Evolutionary conservation across 2,329 filamentous ascomycete genomes (phyloP).

Genomic region (Aspergillus cejpii): DNA sequence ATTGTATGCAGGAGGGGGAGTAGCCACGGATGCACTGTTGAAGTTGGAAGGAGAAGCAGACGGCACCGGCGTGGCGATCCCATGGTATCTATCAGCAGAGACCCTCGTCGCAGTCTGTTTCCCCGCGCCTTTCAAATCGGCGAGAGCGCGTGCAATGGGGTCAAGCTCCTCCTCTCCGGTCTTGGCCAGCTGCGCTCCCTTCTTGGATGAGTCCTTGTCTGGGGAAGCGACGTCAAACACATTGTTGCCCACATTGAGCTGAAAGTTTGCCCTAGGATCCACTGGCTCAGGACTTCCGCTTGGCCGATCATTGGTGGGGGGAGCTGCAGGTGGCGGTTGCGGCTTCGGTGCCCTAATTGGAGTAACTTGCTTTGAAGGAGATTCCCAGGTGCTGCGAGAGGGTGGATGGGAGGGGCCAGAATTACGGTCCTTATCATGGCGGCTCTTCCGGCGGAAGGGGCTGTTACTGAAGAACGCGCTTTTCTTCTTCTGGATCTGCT

Average conservation of each 20-base stretch:
- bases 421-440: constrained; percentile 58
- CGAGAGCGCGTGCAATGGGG: constrained; percentile 85
- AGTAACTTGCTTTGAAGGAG: constrained; percentile 38
- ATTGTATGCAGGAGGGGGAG: constrained; percentile 83
- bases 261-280: constrained; percentile 85
- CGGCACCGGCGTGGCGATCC: constrained; percentile 74
- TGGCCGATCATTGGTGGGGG: constrained; percentile 18
- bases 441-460: constrained; percentile 88
- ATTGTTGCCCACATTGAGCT: constrained; percentile 90
- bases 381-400: constrained; percentile 50
- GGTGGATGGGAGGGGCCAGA: constrained; percentile 32
- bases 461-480: constrained; percentile 91
- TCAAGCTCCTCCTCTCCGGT: constrained; percentile 59
- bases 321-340: constrained; percentile 7
- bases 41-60: constrained; percentile 36
- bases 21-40: constrained; percentile 38
- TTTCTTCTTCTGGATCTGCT: constrained; percentile 60
- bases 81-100: constrained; percentile 92
- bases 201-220: constrained; percentile 52
- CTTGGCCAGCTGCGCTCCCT: constrained; percentile 35
- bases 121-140: constrained; percentile 78
- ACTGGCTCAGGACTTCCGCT: constrained; percentile 71
- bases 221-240: constrained; percentile 87
- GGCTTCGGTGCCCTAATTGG: constrained; percentile 38
- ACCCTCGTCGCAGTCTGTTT: constrained; percentile 78